Base-by-base conservation (phyloP, 257 asterid genomes). In the Nicotiana undulata region DNA sequence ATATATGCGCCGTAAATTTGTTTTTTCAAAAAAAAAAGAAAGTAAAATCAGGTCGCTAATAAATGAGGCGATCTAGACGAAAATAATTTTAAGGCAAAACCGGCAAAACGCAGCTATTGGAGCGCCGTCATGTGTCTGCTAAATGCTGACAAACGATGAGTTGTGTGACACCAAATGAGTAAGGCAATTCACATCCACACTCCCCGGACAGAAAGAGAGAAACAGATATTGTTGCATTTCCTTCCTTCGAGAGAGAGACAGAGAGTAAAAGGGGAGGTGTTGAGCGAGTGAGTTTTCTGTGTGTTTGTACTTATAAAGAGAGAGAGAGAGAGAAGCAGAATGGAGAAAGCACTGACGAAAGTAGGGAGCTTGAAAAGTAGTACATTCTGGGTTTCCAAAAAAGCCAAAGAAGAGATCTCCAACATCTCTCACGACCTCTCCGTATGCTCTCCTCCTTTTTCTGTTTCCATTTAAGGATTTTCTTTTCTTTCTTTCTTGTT, bases 391-490 rank as follows among this genome's bases (percentile, higher is more conserved):
- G 95, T 95, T 76, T 95, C 98, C 66, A 90, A 92, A 90, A 95
- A 92, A 87, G 97, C 98, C 80, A 95, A 93, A 87, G 89, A 93
- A 88, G 99, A 95, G 92, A 90, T 95, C 92, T 86, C 94, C 86
- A 92, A 88, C 89, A 93, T 93, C 86, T 85, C 98, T 18, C 93
- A 93, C 82, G 98, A 95, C 89, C 86, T 93, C 85, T 86, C 95
- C 29, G 99, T 93, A 90, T 70, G 79, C 51, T 28, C 63, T 75
- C 82, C 8, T 16, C 28, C 76, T 37, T 6, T 44, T 15, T 52
- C 52, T 46, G 6, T 24, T 17, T 66, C n/a, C 60, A n/a, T 34
- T 4, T 68, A 10, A 10, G 16, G 68, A 29, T 77, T 66, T 51
- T 76, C 13, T 11, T 56, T 17, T 13, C 0, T 80, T 59, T 26